phyloP scores from a whole-genome alignment of 495 filamentous ascomycete species.

The Penicillium manginii region DNA sequence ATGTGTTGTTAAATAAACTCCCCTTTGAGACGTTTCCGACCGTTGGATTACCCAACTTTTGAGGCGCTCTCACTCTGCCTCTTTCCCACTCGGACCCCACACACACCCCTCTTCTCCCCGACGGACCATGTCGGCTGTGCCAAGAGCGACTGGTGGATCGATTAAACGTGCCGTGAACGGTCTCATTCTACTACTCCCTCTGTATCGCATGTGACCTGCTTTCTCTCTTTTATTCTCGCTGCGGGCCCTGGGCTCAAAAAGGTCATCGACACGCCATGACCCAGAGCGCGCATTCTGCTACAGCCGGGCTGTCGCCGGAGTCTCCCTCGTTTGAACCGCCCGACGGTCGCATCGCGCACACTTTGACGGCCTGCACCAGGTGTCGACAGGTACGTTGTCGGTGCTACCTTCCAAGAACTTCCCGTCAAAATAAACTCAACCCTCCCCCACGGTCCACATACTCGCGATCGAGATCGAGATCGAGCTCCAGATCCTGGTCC shows the following conservation, averaged over 20 bases:
- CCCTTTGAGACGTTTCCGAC: neutral
- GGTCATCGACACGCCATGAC: constrained; percentile 21
- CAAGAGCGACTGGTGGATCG: constrained; percentile 18
- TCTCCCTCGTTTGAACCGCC: constrained; percentile 32
- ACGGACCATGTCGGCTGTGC: constrained; percentile 29
- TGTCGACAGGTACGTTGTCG: constrained; percentile 73
- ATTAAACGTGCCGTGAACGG: constrained; percentile 14
- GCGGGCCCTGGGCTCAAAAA: constrained; percentile 10
- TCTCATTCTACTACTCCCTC: constrained; percentile 12
- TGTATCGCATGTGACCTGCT: constrained; percentile 24
- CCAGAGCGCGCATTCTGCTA: constrained; percentile 19
- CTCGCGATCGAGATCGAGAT: neutral
- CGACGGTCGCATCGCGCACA: constrained; percentile 69
- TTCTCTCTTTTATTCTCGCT: constrained; percentile 6
- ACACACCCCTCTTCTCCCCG: neutral
- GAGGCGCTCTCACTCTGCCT: constrained; percentile 6
- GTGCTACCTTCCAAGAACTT: constrained; percentile 4
- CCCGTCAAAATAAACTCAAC: neutral
- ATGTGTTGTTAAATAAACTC: neutral
- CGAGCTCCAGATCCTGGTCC: neutral
- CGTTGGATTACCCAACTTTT: constrained; percentile 8
- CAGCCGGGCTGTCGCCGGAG: constrained; percentile 30
- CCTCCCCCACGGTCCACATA: neutral
- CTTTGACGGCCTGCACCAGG: constrained; percentile 83
- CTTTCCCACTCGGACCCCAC: constrained; percentile 7